A percentile compares a stretch with the other conserved stretches of the same genome.
Evolutionary conservation across 495 filamentous ascomycete genomes (phyloP).

Genomic region (Cercophora newfieldiana): DNA sequence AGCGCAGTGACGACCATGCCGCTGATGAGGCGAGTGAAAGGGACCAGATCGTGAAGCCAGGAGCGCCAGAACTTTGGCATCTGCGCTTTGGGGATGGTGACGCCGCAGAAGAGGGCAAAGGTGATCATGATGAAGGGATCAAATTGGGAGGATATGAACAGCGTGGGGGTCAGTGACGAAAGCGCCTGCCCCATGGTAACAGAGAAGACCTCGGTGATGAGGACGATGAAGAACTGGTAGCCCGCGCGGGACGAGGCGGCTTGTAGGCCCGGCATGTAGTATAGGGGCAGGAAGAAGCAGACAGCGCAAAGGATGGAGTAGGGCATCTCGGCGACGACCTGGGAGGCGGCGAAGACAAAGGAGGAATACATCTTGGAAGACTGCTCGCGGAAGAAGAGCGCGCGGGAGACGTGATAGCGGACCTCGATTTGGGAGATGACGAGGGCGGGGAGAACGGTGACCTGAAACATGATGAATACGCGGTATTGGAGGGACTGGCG

Average conservation of each 20-base stretch:
- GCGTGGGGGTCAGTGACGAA: conserved; percentile 65
- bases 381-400: conserved; percentile 77
- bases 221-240: conserved; percentile 79
- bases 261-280: conserved; percentile 70
- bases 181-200: conserved; percentile 70
- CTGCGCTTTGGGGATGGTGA: conserved; percentile 71
- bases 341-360: conserved; percentile 68
- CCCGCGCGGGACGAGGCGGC: conserved; percentile 60
- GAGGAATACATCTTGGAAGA: conserved; percentile 75
- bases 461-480: conserved; percentile 82
- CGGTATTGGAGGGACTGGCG: conserved; percentile 71
- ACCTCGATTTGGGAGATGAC: conserved; percentile 78
- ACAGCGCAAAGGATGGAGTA: conserved; percentile 74
- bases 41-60: conserved; percentile 82
- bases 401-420: conserved; percentile 70
- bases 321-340: conserved; percentile 74
- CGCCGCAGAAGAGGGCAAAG: conserved; percentile 81
- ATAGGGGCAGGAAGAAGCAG: conserved; percentile 71
- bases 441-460: conserved; percentile 72
- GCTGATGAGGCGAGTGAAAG: conserved; percentile 78
- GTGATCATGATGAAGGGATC: conserved; percentile 80
- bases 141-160: conserved; percentile 69
- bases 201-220: conserved; percentile 76
- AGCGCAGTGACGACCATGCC: conserved; percentile 78
- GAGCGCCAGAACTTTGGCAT: conserved; percentile 76